Evolutionary conservation across 176 grass and related monocot species (phyloP).

Genomic region (Oryza coarctata): DNA sequence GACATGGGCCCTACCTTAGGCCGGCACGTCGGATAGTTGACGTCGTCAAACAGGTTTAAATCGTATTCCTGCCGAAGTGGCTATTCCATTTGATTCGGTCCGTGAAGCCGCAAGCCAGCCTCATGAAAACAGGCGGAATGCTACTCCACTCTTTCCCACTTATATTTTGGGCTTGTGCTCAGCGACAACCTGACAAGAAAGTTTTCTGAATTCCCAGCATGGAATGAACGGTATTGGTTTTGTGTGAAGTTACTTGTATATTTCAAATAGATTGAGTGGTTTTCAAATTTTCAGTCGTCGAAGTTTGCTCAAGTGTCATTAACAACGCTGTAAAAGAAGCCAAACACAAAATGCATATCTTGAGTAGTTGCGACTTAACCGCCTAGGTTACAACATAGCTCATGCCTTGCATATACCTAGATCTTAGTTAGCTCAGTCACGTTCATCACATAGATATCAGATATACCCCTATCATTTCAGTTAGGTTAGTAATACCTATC

Average conservation of each 20-base stretch:
- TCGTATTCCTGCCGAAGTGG: background rate
- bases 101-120: background rate
- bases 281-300: background rate
- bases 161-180: too few relatives aligned
- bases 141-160: too few relatives aligned
- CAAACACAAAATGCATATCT: background rate
- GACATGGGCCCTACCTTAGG: background rate
- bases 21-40: background rate
- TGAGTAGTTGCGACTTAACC: conserved; percentile 10
- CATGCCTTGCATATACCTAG: background rate
- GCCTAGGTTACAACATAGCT: background rate
- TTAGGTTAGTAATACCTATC: conserved; percentile 38
- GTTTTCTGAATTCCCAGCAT: background rate
- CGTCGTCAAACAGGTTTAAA: background rate
- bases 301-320: background rate
- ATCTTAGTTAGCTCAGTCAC: background rate
- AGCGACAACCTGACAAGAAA: background rate
- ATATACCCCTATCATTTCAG: background rate
- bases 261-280: background rate
- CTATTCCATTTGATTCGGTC: too few relatives aligned
- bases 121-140: background rate
- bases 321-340: background rate
- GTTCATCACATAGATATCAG: background rate
- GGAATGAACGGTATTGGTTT: background rate
- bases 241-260: background rate